Base-by-base conservation (phyloP, 1,284 basidiomycete species). In the Phellinidium pouzarii region DNA sequence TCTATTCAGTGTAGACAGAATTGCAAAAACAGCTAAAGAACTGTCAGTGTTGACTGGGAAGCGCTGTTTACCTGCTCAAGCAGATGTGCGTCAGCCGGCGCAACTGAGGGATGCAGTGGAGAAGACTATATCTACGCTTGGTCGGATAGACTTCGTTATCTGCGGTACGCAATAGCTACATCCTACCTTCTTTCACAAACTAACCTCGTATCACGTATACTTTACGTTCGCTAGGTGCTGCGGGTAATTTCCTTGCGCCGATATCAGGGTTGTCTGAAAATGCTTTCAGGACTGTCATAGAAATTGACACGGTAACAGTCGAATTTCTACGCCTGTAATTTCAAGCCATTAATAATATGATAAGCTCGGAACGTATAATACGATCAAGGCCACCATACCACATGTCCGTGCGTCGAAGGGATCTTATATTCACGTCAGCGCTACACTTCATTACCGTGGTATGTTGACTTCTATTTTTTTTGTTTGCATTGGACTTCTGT, bases 71-170 rank as follows among this genome's bases (percentile, higher is more conserved):
- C 73, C 90, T 3, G 74, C 79, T 11, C 78, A 87, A 53, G 93
- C 80, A 0, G 95, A 98, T 64, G 95, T 98, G 11, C 76, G 94
- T 45, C 74, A 89, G 42, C 81, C 87, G 0, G 77, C 82, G 34
- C 76, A 84, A 36, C 67, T 99, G 44, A 76, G 81, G 59, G 78
- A 77, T 6, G 94, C 94, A 2, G 94, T 92, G 17, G 71, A 80
- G 37, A 77, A 81, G 65, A 81, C 89, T 0, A 76, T 94, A 22
- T 79, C 84, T 55, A 74, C 74, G 59, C 95, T 89, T 65, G 94
- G 94, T 1, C 75, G 78, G 57, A 93, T 99, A 60, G 94, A 99
- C 72, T 95, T 91, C 68, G 94, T 97, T 52, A 91, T 97, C 53
- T 93, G 91, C 63, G 93, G 94, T 84, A 65, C 43, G 74, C 64